Conservation (phyloP, 371 early-diverging fungal species). For the Mucor lusitanicus region DNA sequence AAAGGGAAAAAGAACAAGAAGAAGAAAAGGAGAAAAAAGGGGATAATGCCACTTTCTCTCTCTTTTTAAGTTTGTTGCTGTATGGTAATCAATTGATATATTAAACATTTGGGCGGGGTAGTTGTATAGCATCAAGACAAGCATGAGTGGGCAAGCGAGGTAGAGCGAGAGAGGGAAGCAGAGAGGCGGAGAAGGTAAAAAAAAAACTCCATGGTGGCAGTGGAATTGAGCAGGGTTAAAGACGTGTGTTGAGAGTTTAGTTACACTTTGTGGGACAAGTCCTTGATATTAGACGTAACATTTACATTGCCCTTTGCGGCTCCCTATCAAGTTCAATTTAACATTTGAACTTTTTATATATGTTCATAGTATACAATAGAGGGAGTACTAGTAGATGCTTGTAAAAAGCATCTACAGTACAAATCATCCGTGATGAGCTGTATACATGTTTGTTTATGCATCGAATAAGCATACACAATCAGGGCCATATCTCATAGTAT, state of each 20-base stretch:
- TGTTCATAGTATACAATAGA: neutral
- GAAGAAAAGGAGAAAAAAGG: constrained; percentile 8
- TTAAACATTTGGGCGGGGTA: neutral
- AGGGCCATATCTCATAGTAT: neutral
- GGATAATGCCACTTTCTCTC: neutral
- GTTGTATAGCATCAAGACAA: neutral
- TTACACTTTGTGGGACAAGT: constrained; percentile 2
- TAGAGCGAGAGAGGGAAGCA: neutral
- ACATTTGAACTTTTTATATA: constrained; percentile 3
- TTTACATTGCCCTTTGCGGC: neutral
- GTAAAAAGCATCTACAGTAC: neutral
- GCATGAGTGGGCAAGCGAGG: neutral
- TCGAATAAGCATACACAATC: neutral
- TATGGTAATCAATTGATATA: neutral
- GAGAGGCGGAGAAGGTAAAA: constrained; percentile 1
- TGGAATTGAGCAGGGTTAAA: neutral
- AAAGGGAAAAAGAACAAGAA: constrained; percentile 5
- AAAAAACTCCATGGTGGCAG: neutral
- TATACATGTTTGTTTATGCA: constrained; percentile 3
- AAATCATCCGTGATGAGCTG: neutral
- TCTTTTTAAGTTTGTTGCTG: neutral
- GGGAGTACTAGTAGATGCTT: neutral
- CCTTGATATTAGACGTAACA: neutral
- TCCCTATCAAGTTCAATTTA: constrained; percentile 16
- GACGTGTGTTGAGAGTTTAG: neutral